Percentiles rank a stretch among this genome's conserved stretches.
Evolutionary conservation across 176 grass and related monocot genomes (phyloP).

Genomic region (Aegilops sharonensis): DNA sequence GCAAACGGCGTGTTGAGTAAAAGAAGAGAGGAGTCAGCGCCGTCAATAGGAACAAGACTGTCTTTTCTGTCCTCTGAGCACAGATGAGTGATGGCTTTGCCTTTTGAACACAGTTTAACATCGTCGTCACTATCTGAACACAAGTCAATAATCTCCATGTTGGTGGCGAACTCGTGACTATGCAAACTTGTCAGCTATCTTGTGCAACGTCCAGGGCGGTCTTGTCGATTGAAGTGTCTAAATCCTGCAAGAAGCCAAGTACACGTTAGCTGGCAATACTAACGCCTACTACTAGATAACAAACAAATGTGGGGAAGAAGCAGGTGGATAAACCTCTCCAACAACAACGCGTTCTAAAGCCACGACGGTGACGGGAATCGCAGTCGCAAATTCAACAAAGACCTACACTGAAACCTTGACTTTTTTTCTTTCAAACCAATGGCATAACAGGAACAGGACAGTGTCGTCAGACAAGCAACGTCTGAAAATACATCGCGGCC

Average conservation of each 20-base stretch:
- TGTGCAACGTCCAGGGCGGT: background rate
- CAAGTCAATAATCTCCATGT: slow-evolving; percentile 47
- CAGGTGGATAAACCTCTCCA: background rate
- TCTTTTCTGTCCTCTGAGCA: slow-evolving; percentile 9
- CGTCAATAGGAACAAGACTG: background rate
- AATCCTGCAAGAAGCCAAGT: slow-evolving; percentile 11
- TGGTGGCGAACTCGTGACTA: background rate
- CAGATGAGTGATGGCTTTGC: background rate
- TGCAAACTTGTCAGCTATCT: background rate
- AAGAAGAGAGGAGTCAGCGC: background rate
- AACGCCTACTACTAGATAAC: background rate
- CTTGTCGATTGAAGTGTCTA: background rate
- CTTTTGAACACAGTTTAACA: background rate
- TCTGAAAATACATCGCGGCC: background rate
- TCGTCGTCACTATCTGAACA: slow-evolving; percentile 45
- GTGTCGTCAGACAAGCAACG: background rate
- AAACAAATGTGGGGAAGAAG: background rate
- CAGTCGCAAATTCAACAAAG: no score
- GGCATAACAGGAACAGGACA: background rate
- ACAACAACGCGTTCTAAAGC: background rate
- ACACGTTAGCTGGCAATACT: background rate
- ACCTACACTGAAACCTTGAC: background rate
- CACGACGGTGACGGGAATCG: background rate
- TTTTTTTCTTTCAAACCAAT: background rate
- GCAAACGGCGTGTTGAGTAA: background rate